These are phyloP conservation scores for Diplodia scrobiculata DNA, from an alignment of 2,329 filamentous ascomycete species.

Conservation along the genomic window DNA sequence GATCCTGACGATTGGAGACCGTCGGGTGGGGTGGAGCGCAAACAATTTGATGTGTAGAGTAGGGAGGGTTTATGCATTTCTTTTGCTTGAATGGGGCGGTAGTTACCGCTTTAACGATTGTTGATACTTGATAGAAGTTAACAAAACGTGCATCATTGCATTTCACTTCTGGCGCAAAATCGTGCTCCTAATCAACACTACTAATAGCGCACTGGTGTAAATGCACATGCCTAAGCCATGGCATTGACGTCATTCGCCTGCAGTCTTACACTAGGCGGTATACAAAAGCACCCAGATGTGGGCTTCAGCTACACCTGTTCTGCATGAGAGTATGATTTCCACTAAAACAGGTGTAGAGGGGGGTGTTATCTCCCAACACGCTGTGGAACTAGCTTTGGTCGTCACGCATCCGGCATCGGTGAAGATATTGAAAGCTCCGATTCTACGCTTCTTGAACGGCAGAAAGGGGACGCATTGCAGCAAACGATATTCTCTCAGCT, in stretches of 20 bases:
- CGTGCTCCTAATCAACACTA: not conserved
- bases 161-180: too few relatives aligned
- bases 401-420: not conserved
- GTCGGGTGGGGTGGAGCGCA: not conserved
- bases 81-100: constrained; percentile 6
- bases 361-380: too few relatives aligned
- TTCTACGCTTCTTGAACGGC: not conserved
- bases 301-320: too few relatives aligned
- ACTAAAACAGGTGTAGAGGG: too few relatives aligned
- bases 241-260: not conserved
- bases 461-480: not conserved
- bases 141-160: constrained; percentile 9
- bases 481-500: not conserved
- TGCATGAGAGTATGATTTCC: too few relatives aligned
- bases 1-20: not conserved
- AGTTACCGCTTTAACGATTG: constrained; percentile 14
- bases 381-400: too few relatives aligned
- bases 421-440: not conserved
- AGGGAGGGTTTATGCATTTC: constrained; percentile 22
- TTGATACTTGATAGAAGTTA: constrained; percentile 20
- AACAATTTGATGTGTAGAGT: constrained; percentile 18
- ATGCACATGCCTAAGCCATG: too few relatives aligned
- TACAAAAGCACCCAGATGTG: too few relatives aligned
- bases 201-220: not conserved
- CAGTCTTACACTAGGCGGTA: not conserved